These are phyloP conservation scores for Pleurotus djamor DNA, from an alignment of 768 basidiomycete genomes.

Conservation along the genomic window DNA sequence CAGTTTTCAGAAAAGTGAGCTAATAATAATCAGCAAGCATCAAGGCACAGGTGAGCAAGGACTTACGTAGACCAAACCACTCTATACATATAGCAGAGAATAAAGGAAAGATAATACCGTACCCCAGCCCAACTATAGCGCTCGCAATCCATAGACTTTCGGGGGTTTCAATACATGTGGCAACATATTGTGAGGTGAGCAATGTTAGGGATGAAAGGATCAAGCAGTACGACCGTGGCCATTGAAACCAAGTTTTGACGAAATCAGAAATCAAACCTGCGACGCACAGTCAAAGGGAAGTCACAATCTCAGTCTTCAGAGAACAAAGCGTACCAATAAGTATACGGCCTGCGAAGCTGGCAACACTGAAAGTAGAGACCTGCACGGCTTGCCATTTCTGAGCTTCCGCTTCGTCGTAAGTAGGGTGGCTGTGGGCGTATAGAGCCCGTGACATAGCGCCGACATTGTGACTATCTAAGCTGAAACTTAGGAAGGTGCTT, in stretches of 20 bases:
- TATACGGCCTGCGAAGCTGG: slow-evolving; percentile 80
- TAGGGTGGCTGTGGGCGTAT: slow-evolving; percentile 54
- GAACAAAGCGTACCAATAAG: slow-evolving; percentile 50
- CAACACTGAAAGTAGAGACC: slow-evolving; percentile 79
- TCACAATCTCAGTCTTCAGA: not conserved
- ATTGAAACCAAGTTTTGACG: slow-evolving; percentile 47
- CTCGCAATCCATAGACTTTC: too few species aligned
- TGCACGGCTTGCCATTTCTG: slow-evolving; percentile 80
- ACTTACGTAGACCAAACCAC: too few species aligned
- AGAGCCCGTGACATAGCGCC: slow-evolving; percentile 71
- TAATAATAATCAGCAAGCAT: too few species aligned
- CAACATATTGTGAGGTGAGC: slow-evolving; percentile 68
- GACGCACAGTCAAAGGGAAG: not conserved
- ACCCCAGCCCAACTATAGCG: too few species aligned
- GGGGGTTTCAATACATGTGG: slow-evolving; percentile 38
- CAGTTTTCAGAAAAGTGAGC: too few species aligned
- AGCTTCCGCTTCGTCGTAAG: slow-evolving; percentile 67
- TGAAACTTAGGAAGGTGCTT: not conserved
- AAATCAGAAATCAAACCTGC: slow-evolving; percentile 72
- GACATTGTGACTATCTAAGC: slow-evolving; percentile 74
- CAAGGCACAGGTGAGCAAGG: too few species aligned
- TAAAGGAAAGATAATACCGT: too few species aligned
- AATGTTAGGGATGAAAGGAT: slow-evolving; percentile 64
- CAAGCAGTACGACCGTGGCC: slow-evolving; percentile 69
- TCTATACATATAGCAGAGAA: too few species aligned